phyloP scores from a whole-genome alignment of 2,329 filamentous ascomycete genomes.

The Claviceps lovelessii region DNA sequence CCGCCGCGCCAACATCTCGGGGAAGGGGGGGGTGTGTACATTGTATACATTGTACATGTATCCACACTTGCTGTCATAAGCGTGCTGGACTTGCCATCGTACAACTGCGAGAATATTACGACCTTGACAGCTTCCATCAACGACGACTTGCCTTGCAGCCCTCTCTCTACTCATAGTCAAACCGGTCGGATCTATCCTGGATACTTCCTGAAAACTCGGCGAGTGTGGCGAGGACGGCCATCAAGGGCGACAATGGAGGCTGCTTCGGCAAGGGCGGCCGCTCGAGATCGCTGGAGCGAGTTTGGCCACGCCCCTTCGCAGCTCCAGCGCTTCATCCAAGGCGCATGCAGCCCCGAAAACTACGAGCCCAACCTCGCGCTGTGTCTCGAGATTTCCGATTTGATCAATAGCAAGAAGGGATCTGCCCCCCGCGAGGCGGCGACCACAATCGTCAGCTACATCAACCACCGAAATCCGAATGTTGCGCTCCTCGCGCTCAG shows the following conservation, averaged over 20 bases:
- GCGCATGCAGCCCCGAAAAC: slow-evolving; percentile 92
- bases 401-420: slow-evolving; percentile 96
- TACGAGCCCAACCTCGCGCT: slow-evolving; percentile 95
- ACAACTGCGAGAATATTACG: background rate
- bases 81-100: background rate
- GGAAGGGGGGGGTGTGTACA: no score
- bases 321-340: slow-evolving; percentile 88
- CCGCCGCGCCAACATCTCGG: no score
- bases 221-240: slow-evolving; percentile 10
- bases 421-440: slow-evolving; percentile 90
- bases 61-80: background rate
- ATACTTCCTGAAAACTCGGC: background rate
- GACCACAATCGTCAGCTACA: slow-evolving; percentile 78
- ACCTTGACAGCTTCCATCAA: background rate
- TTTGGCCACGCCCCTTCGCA: slow-evolving; percentile 68
- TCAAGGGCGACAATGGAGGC: slow-evolving; percentile 56
- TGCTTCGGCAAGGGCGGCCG: slow-evolving; percentile 85
- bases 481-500: slow-evolving; percentile 79
- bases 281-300: slow-evolving; percentile 83
- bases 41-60: background rate
- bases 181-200: no score
- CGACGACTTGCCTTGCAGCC: background rate
- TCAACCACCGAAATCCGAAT: slow-evolving; percentile 96
- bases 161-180: background rate
- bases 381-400: slow-evolving; percentile 88